These are phyloP conservation scores for Moesziomyces parantarcticus DNA, from an alignment of 1,284 basidiomycete species.

Conservation along the genomic window DNA sequence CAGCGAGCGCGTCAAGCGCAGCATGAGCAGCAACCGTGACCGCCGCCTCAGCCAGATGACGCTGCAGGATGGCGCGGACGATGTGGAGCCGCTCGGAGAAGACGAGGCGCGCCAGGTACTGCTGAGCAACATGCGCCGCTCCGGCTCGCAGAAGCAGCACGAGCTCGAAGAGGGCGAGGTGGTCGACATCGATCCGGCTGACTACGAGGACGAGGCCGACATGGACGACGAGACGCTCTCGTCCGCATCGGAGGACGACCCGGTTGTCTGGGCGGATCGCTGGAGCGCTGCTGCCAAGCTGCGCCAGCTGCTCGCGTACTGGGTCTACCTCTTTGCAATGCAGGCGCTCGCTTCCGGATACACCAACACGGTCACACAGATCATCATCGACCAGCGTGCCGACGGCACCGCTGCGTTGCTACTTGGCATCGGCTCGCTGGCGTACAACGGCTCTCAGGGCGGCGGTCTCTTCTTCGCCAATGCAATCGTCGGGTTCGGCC, in stretches of 20 bases:
- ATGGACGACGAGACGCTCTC: constrained; percentile 18
- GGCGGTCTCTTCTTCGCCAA: constrained; percentile 48
- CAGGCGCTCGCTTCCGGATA: constrained; percentile 51
- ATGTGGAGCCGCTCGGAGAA: constrained; percentile 9
- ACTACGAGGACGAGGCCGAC: constrained; percentile 30
- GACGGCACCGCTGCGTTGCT: constrained; percentile 2
- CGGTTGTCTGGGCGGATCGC: constrained; percentile 41
- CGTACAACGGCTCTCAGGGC: constrained; percentile 46
- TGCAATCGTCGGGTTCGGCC: constrained; percentile 28
- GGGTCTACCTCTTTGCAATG: constrained; percentile 36
- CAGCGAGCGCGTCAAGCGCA: constrained; percentile 17
- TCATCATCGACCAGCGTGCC: constrained; percentile 17
- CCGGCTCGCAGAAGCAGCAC: constrained; percentile 12
- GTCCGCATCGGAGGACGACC: constrained; percentile 19
- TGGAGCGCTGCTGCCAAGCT: constrained; percentile 39
- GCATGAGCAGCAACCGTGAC: constrained; percentile 28
- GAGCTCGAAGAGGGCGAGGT: constrained; percentile 21
- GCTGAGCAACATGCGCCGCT: constrained; percentile 22
- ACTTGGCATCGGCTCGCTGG: constrained; percentile 21
- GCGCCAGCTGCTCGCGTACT: constrained; percentile 29
- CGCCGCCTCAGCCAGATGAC: constrained; percentile 39
- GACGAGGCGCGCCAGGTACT: constrained; percentile 26
- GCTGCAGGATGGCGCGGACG: constrained; percentile 30
- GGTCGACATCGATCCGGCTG: constrained; percentile 34
- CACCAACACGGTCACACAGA: constrained; percentile 23